These are phyloP conservation scores for Apiospora saccharicola DNA, from an alignment of 2,329 filamentous ascomycete genomes.

Conservation along the genomic window DNA sequence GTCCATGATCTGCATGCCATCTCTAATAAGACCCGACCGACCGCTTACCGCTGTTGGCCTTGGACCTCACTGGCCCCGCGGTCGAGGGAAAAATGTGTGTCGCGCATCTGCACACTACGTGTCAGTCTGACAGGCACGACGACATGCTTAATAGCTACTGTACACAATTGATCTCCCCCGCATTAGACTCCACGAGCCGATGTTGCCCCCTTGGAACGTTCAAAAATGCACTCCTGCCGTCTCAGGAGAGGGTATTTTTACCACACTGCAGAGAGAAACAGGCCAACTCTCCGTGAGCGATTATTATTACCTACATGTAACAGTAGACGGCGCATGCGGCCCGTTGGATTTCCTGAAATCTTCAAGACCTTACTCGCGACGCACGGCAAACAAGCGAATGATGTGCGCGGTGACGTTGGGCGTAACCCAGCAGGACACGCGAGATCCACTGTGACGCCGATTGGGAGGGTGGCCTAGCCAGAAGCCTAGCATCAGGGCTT, in stretches of 20 bases:
- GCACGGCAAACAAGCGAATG: not conserved
- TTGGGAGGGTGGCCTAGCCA: conserved; percentile 10
- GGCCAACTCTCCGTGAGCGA: not conserved
- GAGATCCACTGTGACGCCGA: conserved; percentile 17
- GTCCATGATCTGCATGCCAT: conserved; percentile 14
- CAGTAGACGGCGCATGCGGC: not conserved
- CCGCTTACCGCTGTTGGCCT: not conserved
- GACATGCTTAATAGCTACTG: not conserved
- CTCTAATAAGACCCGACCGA: not conserved
- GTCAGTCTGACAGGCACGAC: conserved; percentile 40
- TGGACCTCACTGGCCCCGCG: not conserved
- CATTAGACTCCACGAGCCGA: conserved; percentile 29
- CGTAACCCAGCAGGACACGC: conserved; percentile 11
- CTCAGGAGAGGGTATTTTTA: not conserved
- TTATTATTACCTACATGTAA: not conserved
- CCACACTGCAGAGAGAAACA: not conserved
- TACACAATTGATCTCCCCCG: conserved; percentile 31
- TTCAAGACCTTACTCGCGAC: not conserved
- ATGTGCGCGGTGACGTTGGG: conserved; percentile 19
- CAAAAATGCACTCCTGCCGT: not conserved
- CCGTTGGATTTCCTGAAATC: not conserved
- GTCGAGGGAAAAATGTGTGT: conserved; percentile 14
- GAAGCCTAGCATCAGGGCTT: not conserved
- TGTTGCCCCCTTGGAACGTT: conserved; percentile 7
- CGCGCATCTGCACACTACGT: conserved; percentile 39